These are phyloP conservation scores for Glycyrrhiza uralensis DNA, from an alignment of 306 rosid species.

Conservation along the genomic window DNA sequence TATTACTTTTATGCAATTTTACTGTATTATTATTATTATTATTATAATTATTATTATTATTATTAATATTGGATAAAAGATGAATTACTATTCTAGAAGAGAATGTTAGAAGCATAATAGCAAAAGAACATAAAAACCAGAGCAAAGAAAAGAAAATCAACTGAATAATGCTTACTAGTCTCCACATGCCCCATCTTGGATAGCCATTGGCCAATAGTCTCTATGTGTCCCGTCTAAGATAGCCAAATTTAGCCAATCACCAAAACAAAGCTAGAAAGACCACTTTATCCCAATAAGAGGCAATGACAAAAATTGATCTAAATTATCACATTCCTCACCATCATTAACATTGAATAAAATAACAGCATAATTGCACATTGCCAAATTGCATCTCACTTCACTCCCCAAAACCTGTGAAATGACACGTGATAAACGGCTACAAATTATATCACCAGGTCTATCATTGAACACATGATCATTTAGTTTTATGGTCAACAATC, in stretches of 20 bases:
- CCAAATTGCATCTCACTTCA: constrained; percentile 10
- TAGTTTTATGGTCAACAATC: constrained; percentile 7
- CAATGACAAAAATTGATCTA: not conserved
- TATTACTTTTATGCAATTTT: not conserved
- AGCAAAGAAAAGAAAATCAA: constrained; percentile 16
- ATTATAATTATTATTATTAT: no score
- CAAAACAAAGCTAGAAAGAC: not conserved
- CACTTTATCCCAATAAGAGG: not conserved
- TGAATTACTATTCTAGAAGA: not conserved
- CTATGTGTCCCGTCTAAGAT: not conserved
- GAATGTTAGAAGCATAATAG: constrained; percentile 14
- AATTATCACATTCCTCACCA: not conserved
- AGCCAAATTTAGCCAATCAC: not conserved
- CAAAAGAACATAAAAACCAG: not conserved
- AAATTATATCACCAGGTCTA: not conserved
- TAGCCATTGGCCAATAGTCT: not conserved
- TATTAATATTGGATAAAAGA: not conserved
- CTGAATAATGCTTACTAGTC: not conserved
- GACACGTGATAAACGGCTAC: not conserved
- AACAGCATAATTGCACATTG: not conserved
- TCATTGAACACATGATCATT: not conserved
- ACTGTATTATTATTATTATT: not conserved
- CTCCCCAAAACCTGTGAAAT: not conserved
- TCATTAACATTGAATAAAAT: not conserved
- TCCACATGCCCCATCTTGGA: not conserved